These are phyloP conservation scores for Suillus clintonianus DNA, from an alignment of 768 basidiomycete species.

Conservation along the genomic window DNA sequence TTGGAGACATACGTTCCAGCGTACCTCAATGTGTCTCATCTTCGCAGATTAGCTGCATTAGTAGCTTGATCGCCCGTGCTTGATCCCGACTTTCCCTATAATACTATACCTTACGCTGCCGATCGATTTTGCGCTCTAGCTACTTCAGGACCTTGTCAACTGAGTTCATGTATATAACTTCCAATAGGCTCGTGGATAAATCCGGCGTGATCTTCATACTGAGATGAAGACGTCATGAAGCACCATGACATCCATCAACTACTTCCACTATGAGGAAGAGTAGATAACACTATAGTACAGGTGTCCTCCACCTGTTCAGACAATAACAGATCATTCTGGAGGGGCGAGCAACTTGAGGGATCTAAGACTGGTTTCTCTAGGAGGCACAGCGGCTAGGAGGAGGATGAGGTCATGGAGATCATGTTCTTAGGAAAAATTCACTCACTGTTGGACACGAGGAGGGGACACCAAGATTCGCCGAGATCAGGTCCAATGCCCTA, in stretches of 20 bases:
- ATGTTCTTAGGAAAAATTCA: neutral
- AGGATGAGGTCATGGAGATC: slow-evolving; percentile 27
- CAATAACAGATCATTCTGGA: slow-evolving; percentile 53
- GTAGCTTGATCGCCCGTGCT: slow-evolving; percentile 55
- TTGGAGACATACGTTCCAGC: slow-evolving; percentile 96
- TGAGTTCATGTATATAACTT: neutral
- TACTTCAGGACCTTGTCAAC: slow-evolving; percentile 13
- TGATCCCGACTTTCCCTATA: neutral
- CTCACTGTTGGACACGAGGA: slow-evolving; percentile 15
- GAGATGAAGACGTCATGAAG: neutral
- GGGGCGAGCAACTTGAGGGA: slow-evolving; percentile 20
- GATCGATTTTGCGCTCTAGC: slow-evolving; percentile 9
- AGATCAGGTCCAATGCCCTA: slow-evolving; percentile 60
- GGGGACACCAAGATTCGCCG: slow-evolving; percentile 22
- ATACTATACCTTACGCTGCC: slow-evolving; percentile 2
- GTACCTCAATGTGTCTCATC: slow-evolving; percentile 86
- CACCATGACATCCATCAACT: neutral
- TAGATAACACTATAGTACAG: slow-evolving; percentile 24
- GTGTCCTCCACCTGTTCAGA: slow-evolving; percentile 58
- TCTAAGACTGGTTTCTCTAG: slow-evolving; percentile 27
- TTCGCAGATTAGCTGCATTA: slow-evolving; percentile 83
- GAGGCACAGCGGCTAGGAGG: slow-evolving; percentile 47
- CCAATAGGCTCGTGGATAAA: neutral
- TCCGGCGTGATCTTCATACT: neutral
- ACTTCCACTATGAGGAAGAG: neutral